Conservation (phyloP, 2,329 filamentous ascomycete genomes). For the Alternaria panax region DNA sequence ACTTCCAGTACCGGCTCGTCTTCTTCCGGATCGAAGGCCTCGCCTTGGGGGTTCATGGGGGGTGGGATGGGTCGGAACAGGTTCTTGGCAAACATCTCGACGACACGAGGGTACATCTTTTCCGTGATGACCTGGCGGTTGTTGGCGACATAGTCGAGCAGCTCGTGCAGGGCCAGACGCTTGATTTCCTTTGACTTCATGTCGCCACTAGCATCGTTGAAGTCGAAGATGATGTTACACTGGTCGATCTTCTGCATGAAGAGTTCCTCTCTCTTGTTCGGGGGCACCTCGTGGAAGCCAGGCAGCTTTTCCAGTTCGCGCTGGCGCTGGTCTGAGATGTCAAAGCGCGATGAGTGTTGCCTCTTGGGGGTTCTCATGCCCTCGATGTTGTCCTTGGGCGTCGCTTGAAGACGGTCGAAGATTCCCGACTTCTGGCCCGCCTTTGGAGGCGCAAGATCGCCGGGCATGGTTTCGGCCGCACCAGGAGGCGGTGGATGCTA, state of each 20-base stretch:
- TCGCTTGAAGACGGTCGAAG: conserved; percentile 88
- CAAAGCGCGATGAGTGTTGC: conserved; percentile 96
- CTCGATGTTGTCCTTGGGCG: conserved; percentile 95
- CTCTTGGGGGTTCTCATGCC: conserved; percentile 93
- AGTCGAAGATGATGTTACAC: conserved; percentile 99
- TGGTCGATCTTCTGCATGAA: conserved; percentile 99
- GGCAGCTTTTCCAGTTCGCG: conserved; percentile 96
- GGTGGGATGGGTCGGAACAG: conserved; percentile 96
- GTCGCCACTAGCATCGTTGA: conserved; percentile 96
- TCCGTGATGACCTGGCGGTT: conserved; percentile 98
- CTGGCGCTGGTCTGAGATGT: conserved; percentile 88
- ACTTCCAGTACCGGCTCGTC: conserved; percentile 98
- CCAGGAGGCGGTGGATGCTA: conserved; percentile 93
- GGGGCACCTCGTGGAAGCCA: conserved; percentile 96
- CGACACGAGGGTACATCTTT: conserved; percentile 97
- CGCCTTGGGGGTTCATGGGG: conserved; percentile 95
- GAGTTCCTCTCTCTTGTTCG: conserved; percentile 90
- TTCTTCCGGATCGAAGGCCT: conserved; percentile 98
- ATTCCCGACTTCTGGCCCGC: conserved; percentile 87
- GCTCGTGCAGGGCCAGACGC: conserved; percentile 89
- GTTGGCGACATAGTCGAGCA: conserved; percentile 97
- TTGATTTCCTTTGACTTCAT: conserved; percentile 99
- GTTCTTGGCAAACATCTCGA: conserved; percentile 99
- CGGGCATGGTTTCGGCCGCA: conserved; percentile 95
- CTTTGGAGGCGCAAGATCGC: conserved; percentile 93